A percentile compares a stretch with the other conserved stretches of the same genome.
Evolutionary conservation across 495 filamentous ascomycete species (phyloP).

Genomic region (Xylaria intraflava): DNA sequence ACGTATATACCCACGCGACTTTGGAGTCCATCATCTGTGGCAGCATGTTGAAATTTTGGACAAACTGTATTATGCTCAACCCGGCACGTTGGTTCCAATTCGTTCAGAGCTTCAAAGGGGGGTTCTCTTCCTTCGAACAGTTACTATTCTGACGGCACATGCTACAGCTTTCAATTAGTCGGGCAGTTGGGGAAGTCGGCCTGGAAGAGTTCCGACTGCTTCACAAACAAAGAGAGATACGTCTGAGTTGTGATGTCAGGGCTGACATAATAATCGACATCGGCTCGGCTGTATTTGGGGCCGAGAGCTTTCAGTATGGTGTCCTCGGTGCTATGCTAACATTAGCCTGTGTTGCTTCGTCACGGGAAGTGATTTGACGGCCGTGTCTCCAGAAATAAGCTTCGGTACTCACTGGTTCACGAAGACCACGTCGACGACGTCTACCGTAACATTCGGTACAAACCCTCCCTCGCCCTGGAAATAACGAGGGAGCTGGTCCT

Average conservation of each 20-base stretch:
- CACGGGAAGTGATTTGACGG: conserved; percentile 17
- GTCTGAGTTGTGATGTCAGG: conserved; percentile 40
- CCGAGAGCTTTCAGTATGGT: conserved; percentile 35
- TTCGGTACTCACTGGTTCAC: conserved; percentile 61
- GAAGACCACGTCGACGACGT: conserved; percentile 67
- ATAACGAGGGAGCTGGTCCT: conserved; percentile 62
- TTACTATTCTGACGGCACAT: conserved; percentile 17
- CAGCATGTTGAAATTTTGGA: too few species aligned
- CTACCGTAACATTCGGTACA: conserved; percentile 35
- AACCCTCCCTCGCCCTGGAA: conserved; percentile 53
- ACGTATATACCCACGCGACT: too few species aligned
- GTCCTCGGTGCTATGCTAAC: conserved; percentile 20
- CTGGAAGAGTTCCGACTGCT: conserved; percentile 34
- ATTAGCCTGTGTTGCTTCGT: conserved; percentile 20
- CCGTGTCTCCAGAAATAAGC: not conserved
- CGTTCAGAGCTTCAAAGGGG: too few species aligned
- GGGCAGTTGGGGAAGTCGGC: conserved; percentile 43
- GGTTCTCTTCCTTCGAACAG: too few species aligned
- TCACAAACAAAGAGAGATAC: conserved; percentile 44
- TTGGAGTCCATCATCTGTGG: too few species aligned
- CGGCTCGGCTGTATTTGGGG: conserved; percentile 28
- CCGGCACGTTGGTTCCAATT: too few species aligned
- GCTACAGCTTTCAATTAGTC: conserved; percentile 22
- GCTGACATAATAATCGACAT: conserved; percentile 39
- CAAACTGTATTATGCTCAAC: too few species aligned